Evolutionary conservation across 1,139 yeast genomes (phyloP), one percentile per base, ranked within the genome.

Genomic region (Neolecta irregularis): DNA sequence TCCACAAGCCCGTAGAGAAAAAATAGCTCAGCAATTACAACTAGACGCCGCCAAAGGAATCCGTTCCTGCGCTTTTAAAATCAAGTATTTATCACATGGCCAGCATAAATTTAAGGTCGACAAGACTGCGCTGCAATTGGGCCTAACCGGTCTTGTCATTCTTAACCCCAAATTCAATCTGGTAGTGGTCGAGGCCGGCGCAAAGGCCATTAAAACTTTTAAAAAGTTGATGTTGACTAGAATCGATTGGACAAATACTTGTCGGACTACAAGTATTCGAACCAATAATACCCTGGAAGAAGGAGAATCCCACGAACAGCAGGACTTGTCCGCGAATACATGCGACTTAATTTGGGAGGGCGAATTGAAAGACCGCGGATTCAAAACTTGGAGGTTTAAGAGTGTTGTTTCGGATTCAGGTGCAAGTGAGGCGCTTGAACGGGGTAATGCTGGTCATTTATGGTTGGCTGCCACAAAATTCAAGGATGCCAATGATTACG

Each of bases 331-430:
- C 0, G 47, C 49, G 1, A 79, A 77, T 48, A 52, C 49, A 36
- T 73, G 83, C 46, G 47, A 50, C 2, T 47, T 74, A 12, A 48
- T 79, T 2, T 85, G 95, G 95, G 74, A 73, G 43, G 95, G 95
- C 0, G 72, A 70, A 43, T 42, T 79, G 26, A 56, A 59, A 34
- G 64, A 65, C 2, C 49, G 65, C 19, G 62, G 62, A 39, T 78
- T 77, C 52, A 60, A 61, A 38, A 66, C 67, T 48, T 78, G 91
- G 88, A 64, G 72, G 2, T 53, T 65, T 8, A 61, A 69, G 54
- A 56, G 62, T 32, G 58, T 70, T 2, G 57, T 60, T 13, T 53
- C 64, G 11, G 77, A 72, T 34, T 68, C 63, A n/a, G 73, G 67
- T 16, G 72, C 76, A 0, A 46, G 66, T 26, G 65, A 62, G 21